Percentiles rank a stretch among this genome's conserved stretches.
Conservation (phyloP, 768 basidiomycete genomes). For the Amanita subjunquillea region DNA sequence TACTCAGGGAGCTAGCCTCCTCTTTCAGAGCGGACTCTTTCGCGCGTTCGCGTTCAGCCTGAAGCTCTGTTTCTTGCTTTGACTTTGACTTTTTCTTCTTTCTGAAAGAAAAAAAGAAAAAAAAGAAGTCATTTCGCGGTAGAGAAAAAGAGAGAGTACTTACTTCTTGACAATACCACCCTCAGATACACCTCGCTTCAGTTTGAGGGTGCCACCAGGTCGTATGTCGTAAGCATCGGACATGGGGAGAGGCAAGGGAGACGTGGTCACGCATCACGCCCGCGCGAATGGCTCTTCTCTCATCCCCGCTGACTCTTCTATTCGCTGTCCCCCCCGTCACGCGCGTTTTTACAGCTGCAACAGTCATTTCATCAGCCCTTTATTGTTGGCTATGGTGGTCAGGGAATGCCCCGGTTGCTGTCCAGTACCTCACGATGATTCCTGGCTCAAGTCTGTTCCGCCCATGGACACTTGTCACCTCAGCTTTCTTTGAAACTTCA, state of each 20-base stretch:
- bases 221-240: constrained; percentile 71
- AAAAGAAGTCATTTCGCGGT: constrained; percentile 6
- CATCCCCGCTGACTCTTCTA: constrained; percentile 58
- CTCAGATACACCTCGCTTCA: constrained; percentile 74
- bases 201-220: constrained; percentile 81
- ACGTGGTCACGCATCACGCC: constrained; percentile 1
- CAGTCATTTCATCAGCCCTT: constrained; percentile 43
- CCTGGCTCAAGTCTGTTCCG: constrained; percentile 76
- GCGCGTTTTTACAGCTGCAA: constrained; percentile 56
- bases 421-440: constrained; percentile 66
- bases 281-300: constrained; percentile 59
- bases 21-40: constrained; percentile 41
- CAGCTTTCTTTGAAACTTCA: constrained; percentile 77
- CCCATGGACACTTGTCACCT: constrained; percentile 93
- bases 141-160: constrained; percentile 12
- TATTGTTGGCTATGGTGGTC: constrained; percentile 61
- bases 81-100: constrained; percentile 82
- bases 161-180: constrained; percentile 82
- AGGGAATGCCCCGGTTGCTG: constrained; percentile 24
- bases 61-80: constrained; percentile 37
- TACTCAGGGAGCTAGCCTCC: constrained; percentile 33
- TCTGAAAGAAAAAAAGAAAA: constrained; percentile 25
- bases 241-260: constrained; percentile 30
- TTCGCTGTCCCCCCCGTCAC: constrained; percentile 74
- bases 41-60: constrained; percentile 34